Evolutionary conservation across 352 stramenopile species (phyloP).

Genomic region (Globisporangium spinosum): DNA sequence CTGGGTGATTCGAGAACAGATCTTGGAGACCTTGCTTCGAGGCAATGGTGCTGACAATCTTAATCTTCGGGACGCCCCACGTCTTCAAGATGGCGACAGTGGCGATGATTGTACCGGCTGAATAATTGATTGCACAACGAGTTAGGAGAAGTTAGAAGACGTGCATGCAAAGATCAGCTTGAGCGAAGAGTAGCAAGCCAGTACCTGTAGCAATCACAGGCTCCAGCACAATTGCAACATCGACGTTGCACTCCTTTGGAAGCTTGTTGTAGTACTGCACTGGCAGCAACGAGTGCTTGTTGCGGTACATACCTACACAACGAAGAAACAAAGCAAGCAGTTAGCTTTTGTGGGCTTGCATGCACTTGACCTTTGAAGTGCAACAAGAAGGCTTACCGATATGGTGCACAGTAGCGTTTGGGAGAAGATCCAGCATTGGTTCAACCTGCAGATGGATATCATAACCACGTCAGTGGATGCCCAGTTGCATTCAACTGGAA

Average conservation of each 20-base stretch:
- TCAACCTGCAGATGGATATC: constrained; percentile 84
- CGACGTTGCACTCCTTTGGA: constrained; percentile 89
- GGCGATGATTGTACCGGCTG: constrained; percentile 91
- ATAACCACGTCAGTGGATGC: neutral
- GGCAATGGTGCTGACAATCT: constrained; percentile 92
- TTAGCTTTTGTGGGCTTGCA: neutral
- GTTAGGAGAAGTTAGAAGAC: neutral
- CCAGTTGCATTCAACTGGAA: neutral
- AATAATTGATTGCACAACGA: neutral
- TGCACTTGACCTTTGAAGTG: neutral
- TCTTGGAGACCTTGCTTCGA: constrained; percentile 90
- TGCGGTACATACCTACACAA: constrained; percentile 79
- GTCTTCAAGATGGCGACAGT: constrained; percentile 95
- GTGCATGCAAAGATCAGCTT: neutral
- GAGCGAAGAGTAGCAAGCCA: neutral
- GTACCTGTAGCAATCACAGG: constrained; percentile 93
- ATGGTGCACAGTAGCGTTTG: constrained; percentile 95
- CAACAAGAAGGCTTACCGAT: constrained; percentile 86
- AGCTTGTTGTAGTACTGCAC: constrained; percentile 99
- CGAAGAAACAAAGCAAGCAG: neutral
- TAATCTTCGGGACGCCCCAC: constrained; percentile 92
- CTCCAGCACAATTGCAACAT: constrained; percentile 96
- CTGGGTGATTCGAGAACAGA: constrained; percentile 67
- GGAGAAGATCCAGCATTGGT: constrained; percentile 95
- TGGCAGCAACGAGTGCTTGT: constrained; percentile 89